Evolutionary conservation across 495 filamentous ascomycete genomes (phyloP).

Genomic region (Amniculicola lignicola): DNA sequence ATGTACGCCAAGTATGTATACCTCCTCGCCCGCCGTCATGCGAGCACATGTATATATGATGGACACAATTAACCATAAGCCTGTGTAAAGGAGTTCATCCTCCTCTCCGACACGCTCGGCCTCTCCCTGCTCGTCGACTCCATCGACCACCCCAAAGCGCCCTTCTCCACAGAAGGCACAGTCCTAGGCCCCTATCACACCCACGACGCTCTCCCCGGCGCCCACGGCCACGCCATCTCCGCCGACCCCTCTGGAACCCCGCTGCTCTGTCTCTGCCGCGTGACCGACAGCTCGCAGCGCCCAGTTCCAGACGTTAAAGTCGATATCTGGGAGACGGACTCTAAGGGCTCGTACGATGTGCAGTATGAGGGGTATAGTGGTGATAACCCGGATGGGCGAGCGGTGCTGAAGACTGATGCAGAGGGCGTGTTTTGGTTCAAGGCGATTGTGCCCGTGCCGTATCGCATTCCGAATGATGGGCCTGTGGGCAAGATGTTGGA

Average conservation of each 20-base stretch:
- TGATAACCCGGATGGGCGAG: conserved; percentile 66
- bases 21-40: background rate
- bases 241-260: conserved; percentile 68
- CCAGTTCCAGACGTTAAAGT: conserved; percentile 71
- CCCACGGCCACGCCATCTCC: conserved; percentile 66
- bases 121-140: conserved; percentile 85
- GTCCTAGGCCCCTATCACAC: conserved; percentile 94
- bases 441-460: conserved; percentile 81
- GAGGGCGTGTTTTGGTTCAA: conserved; percentile 84
- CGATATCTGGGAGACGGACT: conserved; percentile 94
- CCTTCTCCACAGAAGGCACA: conserved; percentile 74
- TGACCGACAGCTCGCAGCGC: conserved; percentile 64
- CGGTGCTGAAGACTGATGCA: conserved; percentile 67
- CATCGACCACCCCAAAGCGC: conserved; percentile 87
- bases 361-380: conserved; percentile 68
- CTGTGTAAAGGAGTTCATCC: conserved; percentile 74
- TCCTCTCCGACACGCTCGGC: conserved; percentile 86
- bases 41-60: conserved; percentile 32
- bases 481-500: conserved; percentile 78
- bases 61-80: conserved; percentile 46
- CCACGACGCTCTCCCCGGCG: conserved; percentile 68
- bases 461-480: conserved; percentile 87
- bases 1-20: conserved; percentile 41
- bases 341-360: conserved; percentile 83
- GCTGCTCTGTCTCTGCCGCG: conserved; percentile 71